Conservation (phyloP, 2,329 filamentous ascomycete species). For the Sporothrix sp. region DNA sequence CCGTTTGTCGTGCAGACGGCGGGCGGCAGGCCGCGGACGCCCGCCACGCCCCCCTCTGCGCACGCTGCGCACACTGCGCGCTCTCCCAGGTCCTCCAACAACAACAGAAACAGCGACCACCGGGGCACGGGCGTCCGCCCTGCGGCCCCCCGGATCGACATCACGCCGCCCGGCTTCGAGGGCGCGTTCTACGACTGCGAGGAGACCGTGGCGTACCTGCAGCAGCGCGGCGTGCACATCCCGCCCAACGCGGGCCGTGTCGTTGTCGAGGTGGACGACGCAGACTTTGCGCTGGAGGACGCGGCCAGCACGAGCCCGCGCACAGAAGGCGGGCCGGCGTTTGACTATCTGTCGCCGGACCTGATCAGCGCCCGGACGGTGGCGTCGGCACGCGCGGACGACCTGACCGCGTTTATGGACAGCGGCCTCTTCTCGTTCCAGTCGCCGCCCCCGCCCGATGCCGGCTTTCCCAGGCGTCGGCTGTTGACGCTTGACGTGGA, state of each 20-base stretch:
- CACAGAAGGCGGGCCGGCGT: background rate
- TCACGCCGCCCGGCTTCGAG: conserved; percentile 52
- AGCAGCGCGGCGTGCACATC: conserved; percentile 52
- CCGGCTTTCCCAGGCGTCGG: background rate
- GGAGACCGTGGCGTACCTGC: conserved; percentile 67
- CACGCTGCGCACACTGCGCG: too few species aligned
- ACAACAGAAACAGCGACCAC: conserved; percentile 23
- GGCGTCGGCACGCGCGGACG: background rate
- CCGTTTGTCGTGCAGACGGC: conserved; percentile 7
- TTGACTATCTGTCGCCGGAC: background rate
- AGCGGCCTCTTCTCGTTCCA: background rate
- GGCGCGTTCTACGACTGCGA: conserved; percentile 69
- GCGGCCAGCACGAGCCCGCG: background rate
- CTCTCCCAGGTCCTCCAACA: too few species aligned
- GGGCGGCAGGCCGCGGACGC: too few species aligned
- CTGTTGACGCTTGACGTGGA: conserved; percentile 20
- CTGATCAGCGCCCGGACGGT: background rate
- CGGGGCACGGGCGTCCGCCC: conserved; percentile 26
- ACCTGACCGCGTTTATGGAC: background rate
- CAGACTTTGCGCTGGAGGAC: conserved; percentile 27
- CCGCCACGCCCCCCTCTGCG: too few species aligned
- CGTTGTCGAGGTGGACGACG: conserved; percentile 44
- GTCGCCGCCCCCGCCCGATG: background rate
- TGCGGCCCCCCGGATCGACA: conserved; percentile 39
- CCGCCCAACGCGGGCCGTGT: conserved; percentile 51